Percentiles rank a stretch among this genome's conserved stretches.
Conservation (phyloP, 2,329 filamentous ascomycete species). For the Ascochyta clinopodiicola region DNA sequence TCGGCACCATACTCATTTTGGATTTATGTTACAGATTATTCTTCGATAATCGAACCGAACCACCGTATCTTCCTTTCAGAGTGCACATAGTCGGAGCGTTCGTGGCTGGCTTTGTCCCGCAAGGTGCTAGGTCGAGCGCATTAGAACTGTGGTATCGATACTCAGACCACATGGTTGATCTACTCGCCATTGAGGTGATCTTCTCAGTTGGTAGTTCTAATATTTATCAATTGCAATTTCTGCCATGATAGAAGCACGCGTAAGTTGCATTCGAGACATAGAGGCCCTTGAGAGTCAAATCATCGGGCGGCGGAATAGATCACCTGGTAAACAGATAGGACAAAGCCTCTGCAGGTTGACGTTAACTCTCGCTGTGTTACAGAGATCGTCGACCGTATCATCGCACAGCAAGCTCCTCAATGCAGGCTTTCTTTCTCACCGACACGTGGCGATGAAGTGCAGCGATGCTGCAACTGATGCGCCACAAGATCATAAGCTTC, state of each 20-base stretch:
- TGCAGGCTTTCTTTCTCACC: not conserved
- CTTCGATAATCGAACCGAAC: no score
- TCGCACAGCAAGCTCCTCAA: not conserved
- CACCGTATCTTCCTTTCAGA: no score
- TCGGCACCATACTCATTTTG: no score
- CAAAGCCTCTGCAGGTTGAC: not conserved
- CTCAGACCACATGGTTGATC: not conserved
- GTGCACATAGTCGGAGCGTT: no score
- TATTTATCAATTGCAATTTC: not conserved
- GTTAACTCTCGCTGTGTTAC: not conserved
- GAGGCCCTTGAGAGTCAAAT: not conserved
- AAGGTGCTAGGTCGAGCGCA: not conserved
- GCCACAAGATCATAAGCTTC: constrained; percentile 13
- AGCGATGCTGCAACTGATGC: constrained; percentile 13
- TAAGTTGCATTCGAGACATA: not conserved
- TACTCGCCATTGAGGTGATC: not conserved
- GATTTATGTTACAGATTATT: no score
- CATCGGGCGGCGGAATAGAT: not conserved
- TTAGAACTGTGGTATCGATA: not conserved
- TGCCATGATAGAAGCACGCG: not conserved
- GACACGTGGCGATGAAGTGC: constrained; percentile 8
- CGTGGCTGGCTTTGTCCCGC: no score
- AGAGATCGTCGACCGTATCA: not conserved
- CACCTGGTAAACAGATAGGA: not conserved
- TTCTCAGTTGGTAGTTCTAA: not conserved